Conservation (phyloP, 2,329 filamentous ascomycete genomes). For the Diaporthe ampelina region DNA sequence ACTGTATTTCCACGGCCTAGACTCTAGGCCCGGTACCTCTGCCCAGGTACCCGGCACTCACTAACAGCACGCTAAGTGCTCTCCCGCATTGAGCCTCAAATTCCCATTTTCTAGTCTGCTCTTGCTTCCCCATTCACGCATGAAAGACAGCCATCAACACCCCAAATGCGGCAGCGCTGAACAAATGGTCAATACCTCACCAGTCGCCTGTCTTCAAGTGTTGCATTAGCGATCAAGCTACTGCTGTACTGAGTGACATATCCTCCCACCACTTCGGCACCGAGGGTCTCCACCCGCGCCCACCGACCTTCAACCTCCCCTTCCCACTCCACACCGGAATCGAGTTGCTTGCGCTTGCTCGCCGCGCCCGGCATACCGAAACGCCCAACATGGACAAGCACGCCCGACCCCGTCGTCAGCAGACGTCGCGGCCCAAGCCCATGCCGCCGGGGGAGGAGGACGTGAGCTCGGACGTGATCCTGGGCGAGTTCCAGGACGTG, state of each 20-base stretch:
- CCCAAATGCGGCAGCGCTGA: slow-evolving; percentile 22
- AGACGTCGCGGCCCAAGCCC: slow-evolving; percentile 77
- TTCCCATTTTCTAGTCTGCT: slow-evolving; percentile 8
- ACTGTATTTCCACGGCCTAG: not conserved
- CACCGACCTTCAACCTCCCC: not conserved
- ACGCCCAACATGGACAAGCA: slow-evolving; percentile 48
- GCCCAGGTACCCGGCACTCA: not conserved
- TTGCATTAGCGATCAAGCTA: not conserved
- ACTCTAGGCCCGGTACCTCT: not conserved
- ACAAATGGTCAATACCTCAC: not conserved
- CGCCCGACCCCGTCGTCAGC: slow-evolving; percentile 50
- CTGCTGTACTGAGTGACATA: slow-evolving; percentile 2
- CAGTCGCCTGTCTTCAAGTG: not conserved
- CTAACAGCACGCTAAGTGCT: slow-evolving; percentile 20
- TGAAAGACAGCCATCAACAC: slow-evolving; percentile 20
- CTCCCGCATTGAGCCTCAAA: slow-evolving; percentile 27
- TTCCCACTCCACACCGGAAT: slow-evolving; percentile 35
- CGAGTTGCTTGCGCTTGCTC: not conserved
- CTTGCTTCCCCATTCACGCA: not conserved
- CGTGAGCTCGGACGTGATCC: slow-evolving; percentile 82
- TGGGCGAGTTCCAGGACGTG: slow-evolving; percentile 94
- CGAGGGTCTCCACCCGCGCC: slow-evolving; percentile 29
- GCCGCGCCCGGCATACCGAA: not conserved
- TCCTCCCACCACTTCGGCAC: slow-evolving; percentile 17
- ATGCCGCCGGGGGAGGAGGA: slow-evolving; percentile 86